Base-by-base conservation (phyloP, 345 rosid genomes). In the Mallotus nudiflorus region DNA sequence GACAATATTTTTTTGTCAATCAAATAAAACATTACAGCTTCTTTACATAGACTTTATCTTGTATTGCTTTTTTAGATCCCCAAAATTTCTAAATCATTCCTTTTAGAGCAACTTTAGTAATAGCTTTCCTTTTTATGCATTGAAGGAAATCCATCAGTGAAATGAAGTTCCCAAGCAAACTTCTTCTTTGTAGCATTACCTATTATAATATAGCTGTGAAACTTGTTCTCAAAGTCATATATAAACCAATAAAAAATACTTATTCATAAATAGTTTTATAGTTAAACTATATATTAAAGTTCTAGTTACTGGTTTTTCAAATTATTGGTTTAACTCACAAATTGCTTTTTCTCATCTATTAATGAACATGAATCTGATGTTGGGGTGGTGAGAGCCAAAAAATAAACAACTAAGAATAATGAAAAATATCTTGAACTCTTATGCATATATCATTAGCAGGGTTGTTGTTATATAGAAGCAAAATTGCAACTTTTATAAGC, bases 321-420 rank as follows among this genome's bases (percentile, higher is more conserved):
- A 33, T 3, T 33, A 33, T 33, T 33, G 37, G 6, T 33, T 33
- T 44, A 3, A 44, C 73, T 61, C 61, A 52, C 68, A 6, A 6
- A 24, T 9, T 6, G 9, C 5, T 40, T 33, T 19, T 37, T 44
- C 2, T 50, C 67, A 35, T 37, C 40, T 18, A 10, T 28, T 37
- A 68, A 49, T 22, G 20, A 18, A 58, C 53, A 3, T 69, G 58
- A 48, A 61, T 35, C 56, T 13, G n/a, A n/a, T n/a, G n/a, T n/a
- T n/a, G n/a, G n/a, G n/a, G n/a, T n/a, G n/a, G n/a, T n/a, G n/a
- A n/a, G n/a, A n/a, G n/a, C n/a, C n/a, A n/a, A n/a, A n/a, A n/a
- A n/a, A n/a, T n/a, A n/a, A n/a, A n/a, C n/a, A n/a, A n/a, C n/a
- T n/a, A n/a, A n/a, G n/a, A n/a, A n/a, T n/a, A n/a, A n/a, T n/a